Percentiles rank a stretch among this genome's conserved stretches.
Conservation (phyloP, 805 yeast genomes). For the Ogataea chonburiensis region DNA sequence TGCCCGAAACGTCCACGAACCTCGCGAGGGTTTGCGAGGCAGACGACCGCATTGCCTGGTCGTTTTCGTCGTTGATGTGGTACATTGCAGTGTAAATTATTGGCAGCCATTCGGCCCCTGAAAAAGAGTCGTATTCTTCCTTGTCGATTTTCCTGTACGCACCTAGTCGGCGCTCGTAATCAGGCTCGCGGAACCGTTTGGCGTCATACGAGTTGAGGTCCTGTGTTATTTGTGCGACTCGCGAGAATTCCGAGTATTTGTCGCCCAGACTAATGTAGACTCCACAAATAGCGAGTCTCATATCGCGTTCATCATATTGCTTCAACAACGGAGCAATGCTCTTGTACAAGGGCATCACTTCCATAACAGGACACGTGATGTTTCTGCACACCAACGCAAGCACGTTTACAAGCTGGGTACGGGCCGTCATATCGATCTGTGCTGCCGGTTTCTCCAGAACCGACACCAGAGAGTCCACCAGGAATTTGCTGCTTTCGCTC, state of each 20-base stretch:
- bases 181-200: slow-evolving; percentile 66
- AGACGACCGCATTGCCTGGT: slow-evolving; percentile 75
- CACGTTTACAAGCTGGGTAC: slow-evolving; percentile 55
- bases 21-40: slow-evolving; percentile 63
- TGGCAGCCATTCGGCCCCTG: slow-evolving; percentile 74
- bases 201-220: slow-evolving; percentile 70
- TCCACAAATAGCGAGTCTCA: slow-evolving; percentile 59
- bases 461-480: slow-evolving; percentile 56
- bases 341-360: slow-evolving; percentile 37
- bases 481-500: slow-evolving; percentile 47
- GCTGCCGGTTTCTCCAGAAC: slow-evolving; percentile 59
- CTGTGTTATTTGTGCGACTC: slow-evolving; percentile 51
- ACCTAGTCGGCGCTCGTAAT: slow-evolving; percentile 69
- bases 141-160: slow-evolving; percentile 71
- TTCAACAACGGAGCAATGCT: slow-evolving; percentile 48
- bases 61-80: slow-evolving; percentile 74
- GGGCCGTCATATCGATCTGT: slow-evolving; percentile 51
- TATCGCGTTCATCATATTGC: slow-evolving; percentile 54
- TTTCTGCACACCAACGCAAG: slow-evolving; percentile 53
- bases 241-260: slow-evolving; percentile 42
- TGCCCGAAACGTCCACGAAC: slow-evolving; percentile 53
- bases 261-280: slow-evolving; percentile 60
- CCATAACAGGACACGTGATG: slow-evolving; percentile 52
- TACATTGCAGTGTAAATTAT: slow-evolving; percentile 64
- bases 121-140: slow-evolving; percentile 40